phyloP scores from a whole-genome alignment of 306 rosid species.

The Dryas octopetala region DNA sequence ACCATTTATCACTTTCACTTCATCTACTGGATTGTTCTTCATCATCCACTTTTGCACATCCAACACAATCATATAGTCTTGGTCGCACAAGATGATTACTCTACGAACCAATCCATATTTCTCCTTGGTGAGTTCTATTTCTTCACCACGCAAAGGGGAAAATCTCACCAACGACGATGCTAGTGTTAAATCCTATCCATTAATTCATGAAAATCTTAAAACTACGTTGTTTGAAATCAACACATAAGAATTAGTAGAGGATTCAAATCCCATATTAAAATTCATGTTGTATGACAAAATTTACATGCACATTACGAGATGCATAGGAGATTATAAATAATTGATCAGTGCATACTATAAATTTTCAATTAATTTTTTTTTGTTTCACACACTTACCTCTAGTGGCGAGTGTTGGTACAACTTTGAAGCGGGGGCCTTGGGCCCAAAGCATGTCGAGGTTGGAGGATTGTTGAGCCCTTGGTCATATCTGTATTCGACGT shows the following conservation, averaged over 20 bases:
- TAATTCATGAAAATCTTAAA: background rate
- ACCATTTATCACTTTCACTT: slow-evolving; percentile 34
- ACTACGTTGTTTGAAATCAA: no score
- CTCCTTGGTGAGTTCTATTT: slow-evolving; percentile 19
- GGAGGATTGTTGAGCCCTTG: slow-evolving; percentile 32
- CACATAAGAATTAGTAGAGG: no score
- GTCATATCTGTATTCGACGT: slow-evolving; percentile 7
- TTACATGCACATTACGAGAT: no score
- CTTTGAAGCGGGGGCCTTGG: background rate
- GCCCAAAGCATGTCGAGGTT: slow-evolving; percentile 21
- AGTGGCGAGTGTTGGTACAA: slow-evolving; percentile 11
- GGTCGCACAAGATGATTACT: slow-evolving; percentile 35
- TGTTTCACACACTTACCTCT: slow-evolving; percentile 1
- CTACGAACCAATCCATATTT: slow-evolving; percentile 42
- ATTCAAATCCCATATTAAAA: no score
- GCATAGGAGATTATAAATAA: no score
- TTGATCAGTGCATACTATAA: no score
- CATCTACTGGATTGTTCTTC: slow-evolving; percentile 23
- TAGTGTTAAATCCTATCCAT: slow-evolving; percentile 33
- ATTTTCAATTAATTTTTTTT: background rate
- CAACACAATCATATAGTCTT: slow-evolving; percentile 19
- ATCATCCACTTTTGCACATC: slow-evolving; percentile 42
- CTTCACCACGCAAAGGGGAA: background rate
- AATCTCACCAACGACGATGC: slow-evolving; percentile 39
- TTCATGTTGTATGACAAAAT: no score